Percentiles rank a stretch among this genome's conserved stretches.
phyloP scores from a whole-genome alignment of 768 basidiomycete genomes.

The Flagelloscypha sp. region DNA sequence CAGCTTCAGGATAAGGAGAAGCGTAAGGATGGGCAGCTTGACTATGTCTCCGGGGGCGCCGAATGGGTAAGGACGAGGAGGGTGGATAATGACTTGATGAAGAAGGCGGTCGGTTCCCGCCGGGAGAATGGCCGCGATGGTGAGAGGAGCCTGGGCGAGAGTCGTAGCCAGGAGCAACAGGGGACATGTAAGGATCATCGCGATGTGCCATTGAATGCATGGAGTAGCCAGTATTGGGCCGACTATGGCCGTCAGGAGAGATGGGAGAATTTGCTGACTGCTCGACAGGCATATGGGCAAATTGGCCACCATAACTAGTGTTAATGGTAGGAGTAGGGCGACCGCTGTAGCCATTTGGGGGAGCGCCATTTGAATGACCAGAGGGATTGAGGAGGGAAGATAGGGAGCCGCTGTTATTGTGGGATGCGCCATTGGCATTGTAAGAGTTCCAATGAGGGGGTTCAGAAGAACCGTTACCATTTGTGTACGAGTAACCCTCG shows the following conservation, averaged over 20 bases:
- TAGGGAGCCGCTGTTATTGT: conserved; percentile 63
- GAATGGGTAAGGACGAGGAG: conserved; percentile 53
- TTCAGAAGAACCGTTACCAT: conserved; percentile 38
- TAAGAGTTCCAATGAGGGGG: conserved; percentile 55
- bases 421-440: conserved; percentile 39
- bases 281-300: conserved; percentile 62
- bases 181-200: conserved; percentile 35
- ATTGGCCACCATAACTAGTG: conserved; percentile 63
- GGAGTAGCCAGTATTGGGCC: conserved; percentile 80
- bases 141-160: conserved; percentile 70
- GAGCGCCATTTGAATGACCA: conserved; percentile 33
- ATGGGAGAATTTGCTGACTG: conserved; percentile 49
- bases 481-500: too few species aligned
- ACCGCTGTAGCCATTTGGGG: conserved; percentile 35
- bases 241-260: conserved; percentile 73
- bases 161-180: conserved; percentile 43
- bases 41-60: conserved; percentile 70
- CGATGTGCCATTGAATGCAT: conserved; percentile 72
- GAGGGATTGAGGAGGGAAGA: conserved; percentile 75
- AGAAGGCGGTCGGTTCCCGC: conserved; percentile 59
- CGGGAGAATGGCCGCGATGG: conserved; percentile 55
- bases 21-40: conserved; percentile 87
- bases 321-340: conserved; percentile 65
- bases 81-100: conserved; percentile 51
- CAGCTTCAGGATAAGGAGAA: conserved; percentile 66